These are phyloP conservation scores for Deinandra increscens DNA, from an alignment of 129 eudicot genomes.

Conservation along the genomic window DNA sequence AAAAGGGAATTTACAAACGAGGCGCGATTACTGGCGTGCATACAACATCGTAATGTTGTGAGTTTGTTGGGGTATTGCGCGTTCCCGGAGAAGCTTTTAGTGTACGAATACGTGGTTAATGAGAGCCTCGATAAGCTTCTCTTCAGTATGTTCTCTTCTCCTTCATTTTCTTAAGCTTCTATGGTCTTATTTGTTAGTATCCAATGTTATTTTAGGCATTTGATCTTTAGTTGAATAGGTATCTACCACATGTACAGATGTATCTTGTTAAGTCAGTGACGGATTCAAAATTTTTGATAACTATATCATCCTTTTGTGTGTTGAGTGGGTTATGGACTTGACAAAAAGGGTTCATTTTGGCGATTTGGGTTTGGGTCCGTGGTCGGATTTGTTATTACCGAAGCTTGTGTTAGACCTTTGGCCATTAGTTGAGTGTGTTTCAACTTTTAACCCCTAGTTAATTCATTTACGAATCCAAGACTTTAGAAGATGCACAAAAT, in stretches of 20 bases:
- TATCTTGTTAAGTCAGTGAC: background rate
- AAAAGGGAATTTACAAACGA: slow-evolving; percentile 67
- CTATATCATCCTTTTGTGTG: background rate
- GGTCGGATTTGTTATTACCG: background rate
- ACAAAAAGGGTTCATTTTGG: background rate
- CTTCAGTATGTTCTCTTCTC: slow-evolving; percentile 55
- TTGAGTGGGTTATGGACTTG: background rate
- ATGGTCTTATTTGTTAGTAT: background rate
- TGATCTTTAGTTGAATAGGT: background rate
- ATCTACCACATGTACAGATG: background rate
- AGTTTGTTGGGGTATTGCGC: slow-evolving; percentile 69
- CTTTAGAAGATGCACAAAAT: background rate
- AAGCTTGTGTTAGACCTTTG: background rate
- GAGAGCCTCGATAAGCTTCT: slow-evolving; percentile 89
- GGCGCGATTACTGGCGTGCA: slow-evolving; percentile 65
- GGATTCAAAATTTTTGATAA: background rate
- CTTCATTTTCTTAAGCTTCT: background rate
- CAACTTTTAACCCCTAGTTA: background rate
- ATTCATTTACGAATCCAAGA: background rate
- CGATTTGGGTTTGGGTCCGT: background rate
- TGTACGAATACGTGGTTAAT: slow-evolving; percentile 70
- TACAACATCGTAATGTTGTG: slow-evolving; percentile 81
- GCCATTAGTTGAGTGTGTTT: background rate
- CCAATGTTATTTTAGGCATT: background rate
- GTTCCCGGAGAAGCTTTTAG: slow-evolving; percentile 63